Conservation (phyloP, 2,329 filamentous ascomycete genomes). For the Ophiocordyceps polyrhachis-furcata region DNA sequence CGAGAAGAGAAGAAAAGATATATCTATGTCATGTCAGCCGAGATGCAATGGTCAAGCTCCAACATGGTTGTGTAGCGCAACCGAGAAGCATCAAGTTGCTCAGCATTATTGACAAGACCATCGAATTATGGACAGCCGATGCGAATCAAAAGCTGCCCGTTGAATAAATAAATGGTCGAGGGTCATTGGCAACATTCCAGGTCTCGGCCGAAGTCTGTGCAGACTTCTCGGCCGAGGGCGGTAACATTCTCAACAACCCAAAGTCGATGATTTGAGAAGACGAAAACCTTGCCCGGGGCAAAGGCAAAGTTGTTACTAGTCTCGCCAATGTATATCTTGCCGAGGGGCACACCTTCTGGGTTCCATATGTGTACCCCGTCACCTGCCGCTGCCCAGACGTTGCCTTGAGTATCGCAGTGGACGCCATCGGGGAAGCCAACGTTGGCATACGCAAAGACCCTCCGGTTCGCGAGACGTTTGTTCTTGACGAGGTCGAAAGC, state of each 20-base stretch:
- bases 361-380: conserved; percentile 32
- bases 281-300: conserved; percentile 5
- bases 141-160: background rate
- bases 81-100: too few relatives aligned
- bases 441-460: conserved; percentile 36
- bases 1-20: too few relatives aligned
- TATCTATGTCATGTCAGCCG: too few relatives aligned
- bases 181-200: background rate
- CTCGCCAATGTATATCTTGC: conserved; percentile 26
- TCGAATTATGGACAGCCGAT: too few relatives aligned
- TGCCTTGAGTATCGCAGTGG: conserved; percentile 33
- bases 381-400: conserved; percentile 31
- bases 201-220: conserved; percentile 6
- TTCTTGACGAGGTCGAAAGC: conserved; percentile 2
- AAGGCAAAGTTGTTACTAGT: conserved; percentile 5
- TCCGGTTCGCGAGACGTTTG: conserved; percentile 16
- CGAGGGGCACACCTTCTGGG: conserved; percentile 24
- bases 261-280: conserved; percentile 5
- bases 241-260: conserved; percentile 5
- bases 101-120: too few relatives aligned
- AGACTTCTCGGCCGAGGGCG: conserved; percentile 7
- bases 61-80: too few relatives aligned
- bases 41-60: too few relatives aligned
- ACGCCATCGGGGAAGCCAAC: conserved; percentile 41
- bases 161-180: background rate